Base-by-base conservation (phyloP, 768 basidiomycete species). In the Stropharia rugosoannulata region DNA sequence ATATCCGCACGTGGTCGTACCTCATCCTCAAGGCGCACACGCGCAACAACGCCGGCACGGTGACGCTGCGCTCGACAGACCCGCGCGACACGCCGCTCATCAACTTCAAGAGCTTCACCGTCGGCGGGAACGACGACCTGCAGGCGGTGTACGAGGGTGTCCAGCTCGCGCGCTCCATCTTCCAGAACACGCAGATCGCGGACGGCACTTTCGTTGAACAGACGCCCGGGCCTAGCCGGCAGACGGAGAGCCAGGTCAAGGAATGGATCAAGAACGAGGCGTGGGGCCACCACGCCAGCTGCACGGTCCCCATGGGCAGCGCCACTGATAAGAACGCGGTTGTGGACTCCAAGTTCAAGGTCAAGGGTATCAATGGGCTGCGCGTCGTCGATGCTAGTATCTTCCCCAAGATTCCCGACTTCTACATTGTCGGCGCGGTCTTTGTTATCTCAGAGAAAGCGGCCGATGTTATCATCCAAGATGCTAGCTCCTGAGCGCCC, bases 391-490 rank as follows among this genome's bases (percentile, higher is more conserved):
- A 57, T 19, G 55, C 55, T 1, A 57, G 55, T 25, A 50, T 51
- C 4, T 57, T 57, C 44, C 55, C 55, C 3, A 57, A 57, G 36
- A 57, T 57, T 16, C 55, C 55, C 5, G 49, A 49, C 37, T 46
- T 57, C 19, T 57, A 57, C 49, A 57, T 57, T 16, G 48, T 57
- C n/a, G 16, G 48, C 10, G 49, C 55, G 11, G 55, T 57, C 22
- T 57, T 51, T 16, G 51, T 57, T 49, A 51, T 57, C 22, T 57
- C 55, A 15, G 55, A 57, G 50, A 57, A 57, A 15, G 55, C 55
- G 0, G 55, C 55, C 15, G 55, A 38, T n/a, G 44, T 46, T 8
- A 57, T 57, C 9, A 47, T 57, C 29, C 46, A 49, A 18, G 35
- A 46, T 25, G 49, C 49, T n/a, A 19, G 40, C 40, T 22, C 22